A percentile compares a stretch with the other conserved stretches of the same genome.
phyloP scores from a whole-genome alignment of 345 rosid genomes.

The Syzygium aromaticum region DNA sequence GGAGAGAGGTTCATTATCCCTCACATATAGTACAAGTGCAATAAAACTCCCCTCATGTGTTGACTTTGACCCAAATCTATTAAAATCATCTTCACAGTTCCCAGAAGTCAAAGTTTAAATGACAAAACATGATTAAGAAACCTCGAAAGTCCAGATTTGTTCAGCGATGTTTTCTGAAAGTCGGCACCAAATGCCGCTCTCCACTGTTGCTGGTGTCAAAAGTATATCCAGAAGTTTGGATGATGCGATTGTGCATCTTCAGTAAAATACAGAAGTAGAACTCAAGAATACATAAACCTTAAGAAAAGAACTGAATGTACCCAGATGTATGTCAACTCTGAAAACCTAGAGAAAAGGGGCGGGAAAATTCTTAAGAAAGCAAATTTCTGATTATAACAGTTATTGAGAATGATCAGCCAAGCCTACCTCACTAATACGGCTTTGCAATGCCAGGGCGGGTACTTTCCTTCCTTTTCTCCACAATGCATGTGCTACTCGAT shows the following conservation, averaged over 20 bases:
- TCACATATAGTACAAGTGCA: neutral
- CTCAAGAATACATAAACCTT: neutral
- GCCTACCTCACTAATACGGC: slow-evolving; percentile 79
- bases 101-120: neutral
- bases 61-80: no score
- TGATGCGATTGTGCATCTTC: neutral
- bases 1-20: neutral
- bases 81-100: neutral
- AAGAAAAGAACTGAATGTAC: slow-evolving; percentile 17
- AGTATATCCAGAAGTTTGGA: neutral
- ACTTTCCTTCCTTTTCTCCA: slow-evolving; percentile 86
- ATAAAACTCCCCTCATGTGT: no score
- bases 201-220: neutral
- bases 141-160: neutral
- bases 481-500: slow-evolving; percentile 73
- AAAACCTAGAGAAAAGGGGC: slow-evolving; percentile 50
- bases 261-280: neutral
- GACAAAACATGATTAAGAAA: neutral
- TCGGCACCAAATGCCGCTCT: neutral
- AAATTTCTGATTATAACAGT: neutral
- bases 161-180: neutral
- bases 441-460: slow-evolving; percentile 78
- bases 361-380: neutral
- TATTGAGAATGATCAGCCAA: neutral
- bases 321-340: slow-evolving; percentile 96